Evolutionary conservation across 1,284 basidiomycete genomes (phyloP).

Genomic region (Pseudozyma tsukubaensis): DNA sequence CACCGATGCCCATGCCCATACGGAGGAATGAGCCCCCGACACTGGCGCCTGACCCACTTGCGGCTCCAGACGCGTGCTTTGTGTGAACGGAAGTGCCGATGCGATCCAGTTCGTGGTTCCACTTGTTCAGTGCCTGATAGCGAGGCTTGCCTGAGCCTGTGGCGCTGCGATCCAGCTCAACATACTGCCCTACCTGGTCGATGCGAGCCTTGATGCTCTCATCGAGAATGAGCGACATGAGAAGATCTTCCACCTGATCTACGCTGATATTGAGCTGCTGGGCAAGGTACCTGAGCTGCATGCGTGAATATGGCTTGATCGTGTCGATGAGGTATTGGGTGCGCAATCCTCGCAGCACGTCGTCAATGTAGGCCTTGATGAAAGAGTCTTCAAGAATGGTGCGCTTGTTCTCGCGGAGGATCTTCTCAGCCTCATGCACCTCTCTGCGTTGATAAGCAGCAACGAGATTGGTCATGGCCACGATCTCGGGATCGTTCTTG

Average conservation of each 20-base stretch:
- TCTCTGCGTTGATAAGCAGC: conserved; percentile 95
- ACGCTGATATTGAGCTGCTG: conserved; percentile 92
- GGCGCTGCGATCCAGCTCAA: conserved; percentile 79
- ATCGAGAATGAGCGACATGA: conserved; percentile 92
- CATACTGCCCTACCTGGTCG: conserved; percentile 90
- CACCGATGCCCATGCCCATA: conserved; percentile 37
- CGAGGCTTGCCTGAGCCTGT: conserved; percentile 84
- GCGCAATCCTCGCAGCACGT: conserved; percentile 88
- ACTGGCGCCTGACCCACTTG: conserved; percentile 26
- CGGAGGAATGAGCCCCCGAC: conserved; percentile 32
- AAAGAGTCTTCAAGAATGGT: conserved; percentile 96
- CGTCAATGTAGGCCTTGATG: conserved; percentile 92
- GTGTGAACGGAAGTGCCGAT: conserved; percentile 28
- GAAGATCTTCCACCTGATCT: conserved; percentile 89
- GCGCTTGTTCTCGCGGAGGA: conserved; percentile 86
- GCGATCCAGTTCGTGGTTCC: conserved; percentile 75
- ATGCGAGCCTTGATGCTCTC: conserved; percentile 93
- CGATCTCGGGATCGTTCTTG: conserved; percentile 94
- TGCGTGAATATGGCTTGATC: conserved; percentile 93
- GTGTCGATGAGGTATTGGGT: conserved; percentile 97
- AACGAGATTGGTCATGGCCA: conserved; percentile 96
- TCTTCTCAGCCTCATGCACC: conserved; percentile 94
- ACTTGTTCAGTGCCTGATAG: conserved; percentile 82
- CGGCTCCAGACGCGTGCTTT: conserved; percentile 41
- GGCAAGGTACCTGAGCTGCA: conserved; percentile 77